These are phyloP conservation scores for Scheffersomyces amazonensis DNA, from an alignment of 805 yeast genomes.

Conservation along the genomic window DNA sequence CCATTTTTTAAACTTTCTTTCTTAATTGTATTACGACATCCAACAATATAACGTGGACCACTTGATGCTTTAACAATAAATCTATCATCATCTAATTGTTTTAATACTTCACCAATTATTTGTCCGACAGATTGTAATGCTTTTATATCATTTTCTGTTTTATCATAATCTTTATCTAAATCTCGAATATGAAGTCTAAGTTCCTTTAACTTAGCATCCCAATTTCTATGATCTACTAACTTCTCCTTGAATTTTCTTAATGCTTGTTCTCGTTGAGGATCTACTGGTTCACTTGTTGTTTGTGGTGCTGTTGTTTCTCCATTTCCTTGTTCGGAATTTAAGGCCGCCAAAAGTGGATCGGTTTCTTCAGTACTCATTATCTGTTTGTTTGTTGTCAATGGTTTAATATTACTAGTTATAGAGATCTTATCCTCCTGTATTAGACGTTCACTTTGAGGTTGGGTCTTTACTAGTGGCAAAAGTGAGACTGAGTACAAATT, in stretches of 20 bases:
- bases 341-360: constrained; percentile 76
- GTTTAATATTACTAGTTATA: not conserved
- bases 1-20: constrained; percentile 85
- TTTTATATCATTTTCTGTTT: constrained; percentile 95
- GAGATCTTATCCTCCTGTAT: no score
- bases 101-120: constrained; percentile 93
- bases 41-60: constrained; percentile 97
- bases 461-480: not conserved
- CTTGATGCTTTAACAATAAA: constrained; percentile 94
- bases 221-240: constrained; percentile 86
- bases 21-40: constrained; percentile 91
- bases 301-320: constrained; percentile 12
- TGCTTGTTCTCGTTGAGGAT: constrained; percentile 76
- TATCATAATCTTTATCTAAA: constrained; percentile 77
- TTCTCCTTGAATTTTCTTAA: constrained; percentile 77
- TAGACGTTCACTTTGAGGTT: no score
- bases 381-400: not conserved
- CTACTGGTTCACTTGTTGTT: constrained; percentile 34
- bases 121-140: constrained; percentile 97
- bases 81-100: constrained; percentile 91
- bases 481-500: no score
- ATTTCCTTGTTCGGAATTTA: constrained; percentile 40
- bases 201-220: constrained; percentile 88
- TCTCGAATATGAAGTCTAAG: constrained; percentile 80
- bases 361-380: constrained; percentile 56